phyloP scores from a whole-genome alignment of 441 rosid species.

The Bocquillonia castaneifolia region DNA sequence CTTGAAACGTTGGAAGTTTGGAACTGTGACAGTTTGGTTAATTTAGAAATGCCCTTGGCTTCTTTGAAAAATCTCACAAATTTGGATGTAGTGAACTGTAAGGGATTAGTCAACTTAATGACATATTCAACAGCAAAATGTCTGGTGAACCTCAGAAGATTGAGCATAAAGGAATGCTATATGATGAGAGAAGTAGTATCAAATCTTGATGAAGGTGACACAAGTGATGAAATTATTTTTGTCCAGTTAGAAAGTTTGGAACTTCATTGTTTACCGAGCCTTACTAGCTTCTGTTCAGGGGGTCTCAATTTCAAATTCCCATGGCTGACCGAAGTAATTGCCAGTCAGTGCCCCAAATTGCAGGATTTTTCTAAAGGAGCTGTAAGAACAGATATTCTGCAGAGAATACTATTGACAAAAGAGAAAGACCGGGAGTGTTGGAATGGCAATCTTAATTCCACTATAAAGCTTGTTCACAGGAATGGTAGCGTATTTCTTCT shows the following conservation, averaged over 20 bases:
- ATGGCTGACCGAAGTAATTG: background rate
- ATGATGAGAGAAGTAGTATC: background rate
- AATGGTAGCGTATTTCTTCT: background rate
- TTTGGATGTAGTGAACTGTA: background rate
- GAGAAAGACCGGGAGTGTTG: background rate
- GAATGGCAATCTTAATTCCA: background rate
- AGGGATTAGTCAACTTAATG: background rate
- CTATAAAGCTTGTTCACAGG: conserved; percentile 2
- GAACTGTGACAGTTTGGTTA: background rate
- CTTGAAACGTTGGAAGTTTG: rapidly evolving
- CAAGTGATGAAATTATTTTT: conserved; percentile 9
- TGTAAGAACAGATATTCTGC: background rate
- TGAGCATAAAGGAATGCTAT: conserved; percentile 65
- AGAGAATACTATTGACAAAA: background rate
- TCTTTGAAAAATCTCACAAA: conserved; percentile 1
- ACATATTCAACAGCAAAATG: conserved; percentile 11
- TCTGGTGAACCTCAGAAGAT: conserved; percentile 46
- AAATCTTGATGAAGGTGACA: background rate
- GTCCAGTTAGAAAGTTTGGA: background rate
- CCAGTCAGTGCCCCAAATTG: conserved; percentile 27
- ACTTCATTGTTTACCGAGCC: conserved; percentile 17
- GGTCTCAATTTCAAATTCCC: conserved; percentile 21
- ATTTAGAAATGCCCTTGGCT: background rate
- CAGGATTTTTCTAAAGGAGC: conserved; percentile 12
- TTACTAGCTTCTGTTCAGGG: conserved; percentile 21